These are phyloP conservation scores for Aspergillus niger DNA, from an alignment of 2,329 filamentous ascomycete species.

Conservation along the genomic window DNA sequence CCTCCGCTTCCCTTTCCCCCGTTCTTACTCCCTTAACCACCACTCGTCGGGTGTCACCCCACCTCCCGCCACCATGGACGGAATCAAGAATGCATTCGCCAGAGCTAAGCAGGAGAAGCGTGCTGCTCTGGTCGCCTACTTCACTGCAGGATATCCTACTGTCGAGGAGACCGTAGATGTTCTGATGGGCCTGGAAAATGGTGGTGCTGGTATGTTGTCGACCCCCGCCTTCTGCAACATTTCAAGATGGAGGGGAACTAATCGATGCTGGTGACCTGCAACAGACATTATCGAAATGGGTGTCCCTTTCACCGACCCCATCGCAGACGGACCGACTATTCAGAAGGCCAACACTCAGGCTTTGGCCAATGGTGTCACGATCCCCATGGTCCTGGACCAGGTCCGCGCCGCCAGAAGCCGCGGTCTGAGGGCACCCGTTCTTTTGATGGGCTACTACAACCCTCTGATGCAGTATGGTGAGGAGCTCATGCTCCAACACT, in stretches of 20 bases:
- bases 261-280: conserved; percentile 7
- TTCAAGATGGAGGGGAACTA: not conserved
- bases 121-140: conserved; percentile 90
- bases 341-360: conserved; percentile 93
- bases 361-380: conserved; percentile 83
- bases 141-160: conserved; percentile 89
- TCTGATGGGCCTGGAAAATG: conserved; percentile 85
- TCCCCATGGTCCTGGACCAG: conserved; percentile 76
- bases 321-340: conserved; percentile 95
- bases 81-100: conserved; percentile 59
- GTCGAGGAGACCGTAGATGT: conserved; percentile 80
- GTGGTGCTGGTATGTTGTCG: conserved; percentile 71
- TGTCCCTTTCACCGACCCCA: conserved; percentile 95
- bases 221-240: not conserved
- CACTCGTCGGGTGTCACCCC: conserved; percentile 5
- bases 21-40: conserved; percentile 3
- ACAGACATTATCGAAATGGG: conserved; percentile 93
- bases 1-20: not conserved
- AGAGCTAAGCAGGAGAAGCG: conserved; percentile 61
- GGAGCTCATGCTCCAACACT: conserved; percentile 81
- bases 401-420: conserved; percentile 75
- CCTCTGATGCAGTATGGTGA: conserved; percentile 92
- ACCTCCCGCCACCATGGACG: conserved; percentile 48
- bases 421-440: conserved; percentile 77
- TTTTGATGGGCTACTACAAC: conserved; percentile 99